Evolutionary conservation across 2,329 filamentous ascomycete species (phyloP).

Genomic region (Verticillium albo-atrum): DNA sequence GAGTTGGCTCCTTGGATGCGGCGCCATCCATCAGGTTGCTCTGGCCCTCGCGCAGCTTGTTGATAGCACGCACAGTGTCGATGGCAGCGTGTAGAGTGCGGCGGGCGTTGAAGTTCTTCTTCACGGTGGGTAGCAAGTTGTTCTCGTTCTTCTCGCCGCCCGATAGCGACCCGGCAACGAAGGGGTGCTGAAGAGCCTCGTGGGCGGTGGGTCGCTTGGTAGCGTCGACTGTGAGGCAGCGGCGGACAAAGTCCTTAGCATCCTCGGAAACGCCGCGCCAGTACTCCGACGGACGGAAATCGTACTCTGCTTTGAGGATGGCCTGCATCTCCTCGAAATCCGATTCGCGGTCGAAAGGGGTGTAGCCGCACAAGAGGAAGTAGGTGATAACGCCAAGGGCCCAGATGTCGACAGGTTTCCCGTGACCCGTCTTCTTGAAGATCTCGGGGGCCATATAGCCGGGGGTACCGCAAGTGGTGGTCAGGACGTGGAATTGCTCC

Average conservation of each 20-base stretch:
- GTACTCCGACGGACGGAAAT: conserved; percentile 90
- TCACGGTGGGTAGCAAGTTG: conserved; percentile 63
- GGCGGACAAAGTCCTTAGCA: conserved; percentile 87
- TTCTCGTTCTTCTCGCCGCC: conserved; percentile 42
- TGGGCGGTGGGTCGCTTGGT: conserved; percentile 86
- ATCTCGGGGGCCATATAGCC: conserved; percentile 99
- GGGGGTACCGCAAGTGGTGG: conserved; percentile 94
- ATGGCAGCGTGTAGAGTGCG: conserved; percentile 66
- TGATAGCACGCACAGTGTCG: conserved; percentile 66
- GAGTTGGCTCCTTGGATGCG: conserved; percentile 43
- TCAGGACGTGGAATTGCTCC: conserved; percentile 95
- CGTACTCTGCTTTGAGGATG: conserved; percentile 94
- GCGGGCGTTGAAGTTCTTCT: conserved; percentile 71
- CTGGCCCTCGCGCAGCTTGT: conserved; percentile 63
- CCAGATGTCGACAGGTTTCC: conserved; percentile 98
- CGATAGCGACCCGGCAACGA: conserved; percentile 51
- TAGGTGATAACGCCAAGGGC: conserved; percentile 98
- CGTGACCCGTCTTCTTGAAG: conserved; percentile 97
- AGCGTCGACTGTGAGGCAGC: conserved; percentile 88
- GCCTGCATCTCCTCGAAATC: conserved; percentile 99
- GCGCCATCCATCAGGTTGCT: conserved; percentile 59
- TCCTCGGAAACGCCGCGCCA: conserved; percentile 88
- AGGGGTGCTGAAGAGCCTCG: conserved; percentile 64
- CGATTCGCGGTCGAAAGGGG: conserved; percentile 93
- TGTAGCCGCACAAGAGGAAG: conserved; percentile 96